Evolutionary conservation across 805 yeast species (phyloP).

Genomic region (Blastobotrys peoriensis): DNA sequence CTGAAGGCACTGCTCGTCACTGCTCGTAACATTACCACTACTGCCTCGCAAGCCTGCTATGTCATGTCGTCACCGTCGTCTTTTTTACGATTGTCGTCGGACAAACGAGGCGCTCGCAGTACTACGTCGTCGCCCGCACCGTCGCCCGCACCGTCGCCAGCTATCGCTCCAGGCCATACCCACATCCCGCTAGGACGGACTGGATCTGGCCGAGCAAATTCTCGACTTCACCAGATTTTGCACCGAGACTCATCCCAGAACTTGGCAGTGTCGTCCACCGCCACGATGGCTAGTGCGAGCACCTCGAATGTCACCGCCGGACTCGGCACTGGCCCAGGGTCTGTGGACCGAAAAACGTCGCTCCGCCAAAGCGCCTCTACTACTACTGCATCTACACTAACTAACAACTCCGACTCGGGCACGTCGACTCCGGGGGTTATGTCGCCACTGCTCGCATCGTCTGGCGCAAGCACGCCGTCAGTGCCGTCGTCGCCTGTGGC

Average conservation of each 20-base stretch:
- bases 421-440: not conserved
- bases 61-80: not conserved
- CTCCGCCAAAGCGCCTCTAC: no score
- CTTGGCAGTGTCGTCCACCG: no score
- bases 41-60: no score
- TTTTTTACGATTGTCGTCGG: not conserved
- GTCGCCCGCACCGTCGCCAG: not conserved
- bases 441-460: not conserved
- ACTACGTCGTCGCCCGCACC: not conserved
- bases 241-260: conserved; percentile 4
- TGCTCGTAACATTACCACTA: no score
- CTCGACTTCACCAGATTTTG: conserved; percentile 4
- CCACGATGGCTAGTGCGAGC: no score
- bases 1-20: no score
- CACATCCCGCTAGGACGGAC: conserved; percentile 1
- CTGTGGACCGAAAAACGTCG: no score
- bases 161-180: not conserved
- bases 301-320: no score
- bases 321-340: no score
- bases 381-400: no score
- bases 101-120: not conserved
- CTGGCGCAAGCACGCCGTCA: not conserved
- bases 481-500: conserved; percentile 4
- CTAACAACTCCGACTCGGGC: not conserved
- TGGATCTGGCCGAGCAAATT: conserved; percentile 1